Evolutionary conservation across 331 rosid species (phyloP).

Genomic region (Quercus phellos): DNA sequence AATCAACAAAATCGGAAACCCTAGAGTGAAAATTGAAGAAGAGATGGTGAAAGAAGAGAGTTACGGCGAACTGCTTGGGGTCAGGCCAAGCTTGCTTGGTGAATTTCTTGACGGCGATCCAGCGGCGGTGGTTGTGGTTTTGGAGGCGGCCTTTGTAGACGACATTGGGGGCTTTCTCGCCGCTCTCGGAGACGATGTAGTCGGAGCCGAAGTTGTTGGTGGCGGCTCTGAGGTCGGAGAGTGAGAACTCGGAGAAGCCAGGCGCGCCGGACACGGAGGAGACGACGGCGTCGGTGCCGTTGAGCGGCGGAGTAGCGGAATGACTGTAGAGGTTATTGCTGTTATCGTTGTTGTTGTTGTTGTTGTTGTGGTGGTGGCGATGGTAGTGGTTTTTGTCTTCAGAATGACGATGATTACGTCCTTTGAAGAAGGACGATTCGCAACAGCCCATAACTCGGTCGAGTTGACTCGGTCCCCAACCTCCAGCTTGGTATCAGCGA

Average conservation of each 20-base stretch:
- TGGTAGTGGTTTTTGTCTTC: background rate
- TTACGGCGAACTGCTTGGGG: conserved; percentile 64
- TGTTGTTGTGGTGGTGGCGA: conserved; percentile 10
- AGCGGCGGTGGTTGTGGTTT: conserved; percentile 41
- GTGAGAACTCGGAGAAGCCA: conserved; percentile 54
- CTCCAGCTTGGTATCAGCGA: conserved; percentile 16
- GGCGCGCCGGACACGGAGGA: conserved; percentile 17
- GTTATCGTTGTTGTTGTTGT: conserved; percentile 4
- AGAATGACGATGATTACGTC: background rate
- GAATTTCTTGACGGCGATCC: conserved; percentile 71
- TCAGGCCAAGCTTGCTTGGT: conserved; percentile 68
- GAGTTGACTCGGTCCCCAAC: conserved; percentile 29
- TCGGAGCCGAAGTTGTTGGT: conserved; percentile 70
- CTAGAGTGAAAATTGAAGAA: background rate
- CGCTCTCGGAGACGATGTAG: conserved; percentile 68
- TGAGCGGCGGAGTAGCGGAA: conserved; percentile 20
- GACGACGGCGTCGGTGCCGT: conserved; percentile 27
- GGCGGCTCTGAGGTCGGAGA: conserved; percentile 60
- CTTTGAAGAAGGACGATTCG: conserved; percentile 25
- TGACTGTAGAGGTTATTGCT: background rate
- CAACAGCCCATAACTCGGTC: conserved; percentile 69
- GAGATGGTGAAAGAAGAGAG: background rate
- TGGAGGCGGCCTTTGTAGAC: conserved; percentile 67
- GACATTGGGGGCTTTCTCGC: conserved; percentile 69
- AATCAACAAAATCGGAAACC: background rate